Percentiles rank a stretch among this genome's conserved stretches.
Conservation (phyloP, 2,329 filamentous ascomycete genomes). For the Anthostomella pinea region DNA sequence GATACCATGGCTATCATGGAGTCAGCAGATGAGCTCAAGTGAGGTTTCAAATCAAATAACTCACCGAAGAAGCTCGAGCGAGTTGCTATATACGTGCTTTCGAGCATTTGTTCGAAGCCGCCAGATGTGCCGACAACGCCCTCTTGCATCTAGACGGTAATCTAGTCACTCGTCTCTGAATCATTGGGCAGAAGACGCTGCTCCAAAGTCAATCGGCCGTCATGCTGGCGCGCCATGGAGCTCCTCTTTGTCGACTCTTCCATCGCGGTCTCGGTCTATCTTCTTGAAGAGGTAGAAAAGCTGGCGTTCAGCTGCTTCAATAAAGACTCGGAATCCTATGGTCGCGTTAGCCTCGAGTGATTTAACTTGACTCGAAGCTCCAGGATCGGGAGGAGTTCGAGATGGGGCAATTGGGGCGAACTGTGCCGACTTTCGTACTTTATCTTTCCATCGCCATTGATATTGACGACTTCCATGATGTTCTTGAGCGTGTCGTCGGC, state of each 20-base stretch:
- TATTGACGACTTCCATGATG: constrained; percentile 80
- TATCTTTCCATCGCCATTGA: constrained; percentile 83
- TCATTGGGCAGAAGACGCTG: no score
- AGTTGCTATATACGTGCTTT: no score
- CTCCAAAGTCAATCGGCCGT: no score
- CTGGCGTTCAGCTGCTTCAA: constrained; percentile 82
- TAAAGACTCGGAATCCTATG: constrained; percentile 86
- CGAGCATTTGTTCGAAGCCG: no score
- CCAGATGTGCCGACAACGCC: no score
- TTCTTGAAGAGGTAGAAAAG: constrained; percentile 77
- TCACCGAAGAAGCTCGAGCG: no score
- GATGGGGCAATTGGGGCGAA: constrained; percentile 5
- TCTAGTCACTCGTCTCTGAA: no score
- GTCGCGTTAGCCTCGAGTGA: constrained; percentile 12
- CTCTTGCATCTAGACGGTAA: no score
- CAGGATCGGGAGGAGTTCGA: constrained; percentile 3
- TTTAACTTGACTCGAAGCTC: no score
- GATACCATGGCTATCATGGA: no score
- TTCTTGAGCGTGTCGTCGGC: constrained; percentile 80
- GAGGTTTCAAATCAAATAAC: no score
- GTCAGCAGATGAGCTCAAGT: no score
- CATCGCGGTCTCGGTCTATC: constrained; percentile 84
- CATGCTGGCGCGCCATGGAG: constrained; percentile 71
- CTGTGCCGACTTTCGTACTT: constrained; percentile 73
- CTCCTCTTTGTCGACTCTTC: constrained; percentile 83